Conservation (phyloP, 2,329 filamentous ascomycete genomes). For the Aspergillus japonicus region DNA sequence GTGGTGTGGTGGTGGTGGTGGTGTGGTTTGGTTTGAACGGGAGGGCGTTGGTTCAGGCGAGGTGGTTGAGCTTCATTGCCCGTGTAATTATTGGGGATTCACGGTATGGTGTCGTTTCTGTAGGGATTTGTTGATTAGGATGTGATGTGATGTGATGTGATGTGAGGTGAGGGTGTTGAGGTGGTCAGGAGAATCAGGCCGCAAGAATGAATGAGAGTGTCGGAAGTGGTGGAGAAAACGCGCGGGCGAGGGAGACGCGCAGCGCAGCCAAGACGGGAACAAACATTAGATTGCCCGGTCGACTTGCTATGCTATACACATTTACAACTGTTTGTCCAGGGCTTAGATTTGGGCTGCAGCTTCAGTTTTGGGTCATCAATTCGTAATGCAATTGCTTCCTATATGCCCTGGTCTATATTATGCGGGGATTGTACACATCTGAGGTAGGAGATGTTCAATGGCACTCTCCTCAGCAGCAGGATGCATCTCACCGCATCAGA, state of each 20-base stretch:
- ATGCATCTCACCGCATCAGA: slow-evolving; percentile 34
- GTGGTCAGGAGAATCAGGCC: background rate
- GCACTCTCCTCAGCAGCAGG: background rate
- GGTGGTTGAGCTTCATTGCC: background rate
- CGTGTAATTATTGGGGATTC: background rate
- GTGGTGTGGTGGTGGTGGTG: background rate
- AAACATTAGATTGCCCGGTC: background rate
- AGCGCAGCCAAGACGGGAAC: background rate
- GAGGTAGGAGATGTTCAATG: background rate
- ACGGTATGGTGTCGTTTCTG: background rate
- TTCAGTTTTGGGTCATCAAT: background rate
- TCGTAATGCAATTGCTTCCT: background rate
- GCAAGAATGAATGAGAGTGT: background rate
- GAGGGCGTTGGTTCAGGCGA: background rate
- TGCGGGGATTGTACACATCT: background rate
- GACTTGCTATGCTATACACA: background rate
- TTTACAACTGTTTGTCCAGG: background rate
- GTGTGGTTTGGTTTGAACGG: background rate
- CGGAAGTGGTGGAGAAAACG: background rate
- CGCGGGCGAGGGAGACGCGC: background rate
- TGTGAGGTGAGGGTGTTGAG: background rate
- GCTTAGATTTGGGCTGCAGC: no score
- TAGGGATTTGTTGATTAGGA: no score
- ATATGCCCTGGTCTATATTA: background rate
- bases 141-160: no score